phyloP scores from a whole-genome alignment of 2,329 filamentous ascomycete genomes.

The Aspergillus novofumigatus region DNA sequence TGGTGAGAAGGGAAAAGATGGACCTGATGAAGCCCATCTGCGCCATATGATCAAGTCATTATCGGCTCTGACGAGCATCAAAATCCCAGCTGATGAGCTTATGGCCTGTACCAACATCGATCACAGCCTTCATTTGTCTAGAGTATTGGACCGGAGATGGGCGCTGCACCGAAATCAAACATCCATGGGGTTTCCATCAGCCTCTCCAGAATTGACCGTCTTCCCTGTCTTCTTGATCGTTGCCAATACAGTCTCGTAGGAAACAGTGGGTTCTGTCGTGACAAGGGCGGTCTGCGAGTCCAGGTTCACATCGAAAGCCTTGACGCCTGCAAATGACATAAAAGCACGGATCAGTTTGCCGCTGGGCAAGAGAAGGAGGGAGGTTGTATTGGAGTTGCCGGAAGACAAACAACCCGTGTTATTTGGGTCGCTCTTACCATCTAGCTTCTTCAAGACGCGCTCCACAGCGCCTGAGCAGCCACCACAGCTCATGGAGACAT shows the following conservation, averaged over 20 bases:
- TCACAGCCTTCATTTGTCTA: background rate
- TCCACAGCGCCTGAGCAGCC: constrained; percentile 95
- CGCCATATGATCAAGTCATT: background rate
- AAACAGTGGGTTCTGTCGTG: constrained; percentile 62
- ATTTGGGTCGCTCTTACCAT: constrained; percentile 47
- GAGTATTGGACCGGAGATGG: background rate
- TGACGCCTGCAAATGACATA: constrained; percentile 59
- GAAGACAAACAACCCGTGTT: background rate
- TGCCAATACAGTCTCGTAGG: constrained; percentile 75
- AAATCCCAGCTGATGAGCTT: background rate
- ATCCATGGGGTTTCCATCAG: constrained; percentile 37
- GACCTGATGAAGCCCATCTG: background rate
- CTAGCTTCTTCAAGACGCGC: constrained; percentile 84
- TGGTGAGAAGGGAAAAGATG: background rate
- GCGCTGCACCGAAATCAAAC: constrained; percentile 27
- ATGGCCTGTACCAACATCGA: background rate
- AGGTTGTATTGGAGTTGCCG: background rate
- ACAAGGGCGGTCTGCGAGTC: constrained; percentile 80
- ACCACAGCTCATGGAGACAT: constrained; percentile 88
- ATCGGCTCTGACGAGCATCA: background rate
- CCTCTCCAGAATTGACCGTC: constrained; percentile 66
- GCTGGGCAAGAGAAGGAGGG: background rate
- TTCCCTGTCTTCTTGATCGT: constrained; percentile 97
- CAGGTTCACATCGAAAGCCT: constrained; percentile 81
- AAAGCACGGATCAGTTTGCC: constrained; percentile 1